These are phyloP conservation scores for Isoetes taiwanensis DNA, from an alignment of 75 land plant genomes.

Conservation along the genomic window DNA sequence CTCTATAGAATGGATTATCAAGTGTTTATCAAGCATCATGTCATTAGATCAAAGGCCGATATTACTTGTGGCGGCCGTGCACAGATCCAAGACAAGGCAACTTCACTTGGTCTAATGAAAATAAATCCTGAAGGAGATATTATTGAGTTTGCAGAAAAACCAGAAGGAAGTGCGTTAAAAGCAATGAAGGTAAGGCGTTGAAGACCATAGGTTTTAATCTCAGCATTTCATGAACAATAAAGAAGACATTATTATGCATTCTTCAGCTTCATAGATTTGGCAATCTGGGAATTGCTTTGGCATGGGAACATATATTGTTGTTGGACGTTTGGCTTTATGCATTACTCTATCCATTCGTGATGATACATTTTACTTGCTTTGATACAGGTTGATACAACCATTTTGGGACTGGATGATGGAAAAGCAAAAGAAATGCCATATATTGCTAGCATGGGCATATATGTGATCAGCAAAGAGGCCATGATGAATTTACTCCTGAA, in stretches of 20 bases:
- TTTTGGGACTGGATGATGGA: not conserved
- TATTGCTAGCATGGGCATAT: slow-evolving; percentile 7
- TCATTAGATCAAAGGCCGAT: not conserved
- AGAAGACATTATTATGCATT: not conserved
- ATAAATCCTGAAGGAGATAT: not conserved
- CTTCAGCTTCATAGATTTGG: not conserved
- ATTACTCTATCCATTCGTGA: not conserved
- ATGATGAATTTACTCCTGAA: not conserved
- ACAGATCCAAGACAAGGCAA: not conserved
- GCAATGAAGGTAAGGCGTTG: not conserved
- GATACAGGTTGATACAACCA: not conserved
- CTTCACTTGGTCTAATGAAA: not conserved
- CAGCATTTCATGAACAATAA: not conserved
- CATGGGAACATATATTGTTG: not conserved
- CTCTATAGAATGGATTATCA: slow-evolving; percentile 3
- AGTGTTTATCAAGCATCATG: not conserved
- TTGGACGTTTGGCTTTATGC: not conserved
- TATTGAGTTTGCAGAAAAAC: slow-evolving; percentile 5
- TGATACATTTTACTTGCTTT: not conserved
- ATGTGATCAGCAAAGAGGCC: slow-evolving; percentile 1
- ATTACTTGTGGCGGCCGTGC: not conserved
- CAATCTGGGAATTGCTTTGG: not conserved
- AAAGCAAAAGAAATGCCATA: not conserved
- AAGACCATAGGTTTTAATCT: not conserved
- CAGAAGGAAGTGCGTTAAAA: not conserved